phyloP scores from a whole-genome alignment of 805 yeast species.

The Barnettozyma pratensis region DNA sequence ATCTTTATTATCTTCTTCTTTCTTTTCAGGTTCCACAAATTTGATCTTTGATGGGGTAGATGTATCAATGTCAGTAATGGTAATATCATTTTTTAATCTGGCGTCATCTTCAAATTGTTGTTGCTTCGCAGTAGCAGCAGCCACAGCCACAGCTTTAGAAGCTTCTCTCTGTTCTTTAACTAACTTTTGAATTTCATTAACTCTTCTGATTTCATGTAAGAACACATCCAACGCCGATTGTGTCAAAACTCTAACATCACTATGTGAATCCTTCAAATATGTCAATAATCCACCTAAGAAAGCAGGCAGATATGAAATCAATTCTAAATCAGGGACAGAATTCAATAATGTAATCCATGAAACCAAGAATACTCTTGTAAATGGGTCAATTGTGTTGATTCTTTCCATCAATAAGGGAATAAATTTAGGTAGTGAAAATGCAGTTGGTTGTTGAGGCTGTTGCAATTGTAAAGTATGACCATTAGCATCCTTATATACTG shows the following conservation, averaged over 20 bases:
- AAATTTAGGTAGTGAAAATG: conserved; percentile 81
- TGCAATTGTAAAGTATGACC: conserved; percentile 59
- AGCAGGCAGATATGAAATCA: conserved; percentile 82
- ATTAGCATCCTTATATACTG: conserved; percentile 45
- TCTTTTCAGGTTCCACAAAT: not conserved
- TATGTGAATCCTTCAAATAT: conserved; percentile 76
- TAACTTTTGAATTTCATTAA: conserved; percentile 61
- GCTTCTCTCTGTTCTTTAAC: conserved; percentile 31
- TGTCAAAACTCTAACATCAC: conserved; percentile 84
- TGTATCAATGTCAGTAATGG: conserved; percentile 19
- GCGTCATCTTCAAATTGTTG: conserved; percentile 13
- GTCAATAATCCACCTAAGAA: conserved; percentile 79
- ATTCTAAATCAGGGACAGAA: conserved; percentile 86
- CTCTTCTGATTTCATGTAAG: conserved; percentile 72
- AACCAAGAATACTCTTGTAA: conserved; percentile 84
- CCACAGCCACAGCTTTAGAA: too few relatives aligned
- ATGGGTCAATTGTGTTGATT: conserved; percentile 88
- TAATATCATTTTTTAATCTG: conserved; percentile 13
- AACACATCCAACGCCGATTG: conserved; percentile 70
- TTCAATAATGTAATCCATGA: conserved; percentile 93
- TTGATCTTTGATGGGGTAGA: conserved; percentile 1
- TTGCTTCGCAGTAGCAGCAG: not conserved
- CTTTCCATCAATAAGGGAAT: conserved; percentile 89
- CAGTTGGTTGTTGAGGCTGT: conserved; percentile 55
- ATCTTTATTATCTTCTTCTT: not conserved